These are phyloP conservation scores for Tulasnella sp. DNA, from an alignment of 768 basidiomycete genomes.

Conservation along the genomic window DNA sequence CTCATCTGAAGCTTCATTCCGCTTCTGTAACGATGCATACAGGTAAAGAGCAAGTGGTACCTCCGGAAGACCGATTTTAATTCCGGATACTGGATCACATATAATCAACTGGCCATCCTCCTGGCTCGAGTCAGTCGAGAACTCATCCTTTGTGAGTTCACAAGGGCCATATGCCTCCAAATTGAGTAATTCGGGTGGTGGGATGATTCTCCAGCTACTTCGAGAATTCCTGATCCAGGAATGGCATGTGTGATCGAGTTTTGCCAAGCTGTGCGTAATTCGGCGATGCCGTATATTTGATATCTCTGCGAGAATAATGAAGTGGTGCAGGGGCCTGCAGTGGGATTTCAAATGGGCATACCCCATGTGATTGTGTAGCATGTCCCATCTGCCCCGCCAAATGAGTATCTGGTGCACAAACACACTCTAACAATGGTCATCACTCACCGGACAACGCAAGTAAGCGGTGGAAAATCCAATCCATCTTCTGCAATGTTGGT, in stretches of 20 bases:
- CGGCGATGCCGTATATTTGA: slow-evolving; percentile 44
- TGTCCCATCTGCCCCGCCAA: slow-evolving; percentile 36
- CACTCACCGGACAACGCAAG: slow-evolving; percentile 48
- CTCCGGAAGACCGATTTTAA: no score
- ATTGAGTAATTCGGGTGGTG: no score
- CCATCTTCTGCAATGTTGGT: slow-evolving; percentile 45
- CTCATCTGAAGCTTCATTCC: no score
- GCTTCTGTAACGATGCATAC: no score
- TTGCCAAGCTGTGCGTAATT: slow-evolving; percentile 35
- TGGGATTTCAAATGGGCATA: slow-evolving; percentile 42
- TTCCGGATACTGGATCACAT: no score
- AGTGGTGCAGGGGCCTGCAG: slow-evolving; percentile 37
- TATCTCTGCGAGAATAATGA: slow-evolving; percentile 52
- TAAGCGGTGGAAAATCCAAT: slow-evolving; percentile 42
- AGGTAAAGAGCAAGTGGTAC: no score
- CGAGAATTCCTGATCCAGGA: background rate
- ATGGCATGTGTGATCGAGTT: slow-evolving; percentile 8
- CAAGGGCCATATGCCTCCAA: no score
- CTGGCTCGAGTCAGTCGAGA: no score
- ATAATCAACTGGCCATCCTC: no score
- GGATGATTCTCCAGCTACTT: no score
- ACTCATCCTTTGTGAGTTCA: no score
- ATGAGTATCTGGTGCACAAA: background rate
- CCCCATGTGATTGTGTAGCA: slow-evolving; percentile 50
- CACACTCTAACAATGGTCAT: slow-evolving; percentile 17